These are phyloP conservation scores for Podospora pseudopauciseta DNA, from an alignment of 495 filamentous ascomycete species.

Conservation along the genomic window DNA sequence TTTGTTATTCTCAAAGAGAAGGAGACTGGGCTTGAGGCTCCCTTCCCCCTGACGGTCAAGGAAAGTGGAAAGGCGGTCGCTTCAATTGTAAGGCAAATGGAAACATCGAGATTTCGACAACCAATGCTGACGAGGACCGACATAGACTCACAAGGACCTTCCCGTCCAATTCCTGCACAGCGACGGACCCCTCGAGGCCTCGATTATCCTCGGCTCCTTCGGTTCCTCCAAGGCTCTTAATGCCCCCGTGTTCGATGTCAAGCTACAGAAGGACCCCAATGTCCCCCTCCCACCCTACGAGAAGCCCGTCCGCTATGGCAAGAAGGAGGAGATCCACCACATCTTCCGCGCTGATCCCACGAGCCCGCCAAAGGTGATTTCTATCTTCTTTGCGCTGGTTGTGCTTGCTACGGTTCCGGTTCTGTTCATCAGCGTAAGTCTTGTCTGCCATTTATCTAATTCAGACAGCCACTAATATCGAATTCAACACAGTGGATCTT, in stretches of 20 bases:
- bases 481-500: slow-evolving; percentile 59
- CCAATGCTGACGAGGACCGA: slow-evolving; percentile 11
- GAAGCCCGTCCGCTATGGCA: slow-evolving; percentile 73
- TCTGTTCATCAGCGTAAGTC: slow-evolving; percentile 66
- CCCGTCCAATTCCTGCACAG: slow-evolving; percentile 74
- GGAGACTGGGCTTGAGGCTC: slow-evolving; percentile 75
- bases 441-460: neutral
- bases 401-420: slow-evolving; percentile 68
- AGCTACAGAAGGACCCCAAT: slow-evolving; percentile 53
- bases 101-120: neutral
- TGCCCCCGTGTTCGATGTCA: slow-evolving; percentile 64
- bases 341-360: slow-evolving; percentile 76
- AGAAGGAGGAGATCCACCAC: slow-evolving; percentile 81
- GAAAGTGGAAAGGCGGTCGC: slow-evolving; percentile 81
- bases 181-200: slow-evolving; percentile 64
- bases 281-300: slow-evolving; percentile 58
- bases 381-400: slow-evolving; percentile 68
- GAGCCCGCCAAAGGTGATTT: slow-evolving; percentile 80
- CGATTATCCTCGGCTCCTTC: slow-evolving; percentile 81
- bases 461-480: neutral
- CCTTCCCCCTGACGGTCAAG: slow-evolving; percentile 80
- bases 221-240: slow-evolving; percentile 66
- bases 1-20: slow-evolving; percentile 79
- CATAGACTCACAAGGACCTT: slow-evolving; percentile 78
- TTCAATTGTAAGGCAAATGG: slow-evolving; percentile 63